Conservation (phyloP, 176 grass and related monocot genomes). For the Avena sativa region DNA sequence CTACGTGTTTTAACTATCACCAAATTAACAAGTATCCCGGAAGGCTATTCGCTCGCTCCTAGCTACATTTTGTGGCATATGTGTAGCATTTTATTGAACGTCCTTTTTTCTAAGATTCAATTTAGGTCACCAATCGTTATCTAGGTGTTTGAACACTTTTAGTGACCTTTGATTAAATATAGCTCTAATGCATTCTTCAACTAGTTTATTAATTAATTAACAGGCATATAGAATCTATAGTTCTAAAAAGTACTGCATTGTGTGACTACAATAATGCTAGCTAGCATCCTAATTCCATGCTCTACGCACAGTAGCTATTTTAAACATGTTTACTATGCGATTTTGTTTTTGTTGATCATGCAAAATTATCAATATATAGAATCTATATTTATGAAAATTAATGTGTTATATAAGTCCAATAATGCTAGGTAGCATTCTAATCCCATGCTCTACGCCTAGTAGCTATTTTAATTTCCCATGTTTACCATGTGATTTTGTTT, state of each 20-base stretch:
- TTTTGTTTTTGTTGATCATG: background rate
- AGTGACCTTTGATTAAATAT: no score
- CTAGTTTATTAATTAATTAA: background rate
- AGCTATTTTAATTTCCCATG: background rate
- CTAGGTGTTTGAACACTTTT: no score
- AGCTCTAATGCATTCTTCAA: no score
- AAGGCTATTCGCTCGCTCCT: no score
- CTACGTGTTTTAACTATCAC: no score
- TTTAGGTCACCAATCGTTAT: no score
- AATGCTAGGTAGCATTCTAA: background rate
- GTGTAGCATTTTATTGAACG: no score
- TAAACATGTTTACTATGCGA: background rate
- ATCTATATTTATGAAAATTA: background rate
- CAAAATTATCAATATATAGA: background rate
- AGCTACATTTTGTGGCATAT: no score
- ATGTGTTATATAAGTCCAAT: background rate
- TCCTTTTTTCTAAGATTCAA: no score
- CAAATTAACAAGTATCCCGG: no score
- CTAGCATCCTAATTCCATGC: background rate
- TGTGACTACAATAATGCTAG: background rate
- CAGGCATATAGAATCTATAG: background rate
- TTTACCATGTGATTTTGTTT: background rate
- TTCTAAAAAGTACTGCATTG: background rate
- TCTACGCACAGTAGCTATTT: background rate
- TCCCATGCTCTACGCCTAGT: no score